phyloP scores from a whole-genome alignment of 495 filamentous ascomycete genomes.

The Apodospora peruviana region DNA sequence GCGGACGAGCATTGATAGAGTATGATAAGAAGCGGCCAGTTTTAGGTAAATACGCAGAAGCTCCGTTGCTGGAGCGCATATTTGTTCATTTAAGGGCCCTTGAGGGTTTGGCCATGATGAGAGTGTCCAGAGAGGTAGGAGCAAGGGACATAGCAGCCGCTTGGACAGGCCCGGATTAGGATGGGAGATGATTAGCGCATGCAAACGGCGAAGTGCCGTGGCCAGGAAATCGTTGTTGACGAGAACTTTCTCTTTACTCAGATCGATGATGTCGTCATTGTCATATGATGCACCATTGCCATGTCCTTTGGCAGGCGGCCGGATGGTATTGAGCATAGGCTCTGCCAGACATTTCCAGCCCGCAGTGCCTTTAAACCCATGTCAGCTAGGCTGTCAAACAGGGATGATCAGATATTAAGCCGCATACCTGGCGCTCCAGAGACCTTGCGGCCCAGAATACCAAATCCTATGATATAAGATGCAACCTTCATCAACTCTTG shows the following conservation, averaged over 20 bases:
- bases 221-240: conserved; percentile 37
- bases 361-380: conserved; percentile 39
- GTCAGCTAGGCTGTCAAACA: conserved; percentile 2
- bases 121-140: conserved; percentile 67
- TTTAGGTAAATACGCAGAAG: conserved; percentile 42
- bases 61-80: conserved; percentile 32
- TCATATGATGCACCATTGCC: conserved; percentile 2
- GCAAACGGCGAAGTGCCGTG: conserved; percentile 51
- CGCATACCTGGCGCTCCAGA: conserved; percentile 61
- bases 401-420: background rate
- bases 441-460: conserved; percentile 60
- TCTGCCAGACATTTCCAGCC: conserved; percentile 66
- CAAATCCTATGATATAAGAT: conserved; percentile 68
- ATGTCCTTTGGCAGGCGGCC: conserved; percentile 37
- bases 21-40: conserved; percentile 38
- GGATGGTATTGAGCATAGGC: conserved; percentile 58
- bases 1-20: conserved; percentile 32
- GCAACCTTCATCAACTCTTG: conserved; percentile 60
- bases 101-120: conserved; percentile 42
- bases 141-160: conserved; percentile 56
- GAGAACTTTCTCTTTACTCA: conserved; percentile 33
- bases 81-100: conserved; percentile 20
- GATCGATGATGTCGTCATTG: conserved; percentile 31
- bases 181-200: conserved; percentile 56
- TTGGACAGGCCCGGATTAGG: conserved; percentile 70